These are phyloP conservation scores for Naegleria lovaniensis DNA, from an alignment of 208 protist species.

Conservation along the genomic window DNA sequence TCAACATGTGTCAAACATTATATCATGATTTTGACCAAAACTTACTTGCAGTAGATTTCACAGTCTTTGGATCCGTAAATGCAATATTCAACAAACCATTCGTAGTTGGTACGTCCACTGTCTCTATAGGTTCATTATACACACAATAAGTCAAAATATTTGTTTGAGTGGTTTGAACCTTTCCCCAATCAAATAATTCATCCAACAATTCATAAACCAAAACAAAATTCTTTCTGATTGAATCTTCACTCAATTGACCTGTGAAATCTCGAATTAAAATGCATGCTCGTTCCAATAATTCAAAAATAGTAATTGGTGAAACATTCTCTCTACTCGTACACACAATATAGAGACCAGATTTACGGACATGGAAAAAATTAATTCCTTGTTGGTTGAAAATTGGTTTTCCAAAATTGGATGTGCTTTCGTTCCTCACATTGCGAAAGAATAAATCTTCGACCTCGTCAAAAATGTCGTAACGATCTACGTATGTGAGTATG, in stretches of 20 bases:
- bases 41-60: background rate
- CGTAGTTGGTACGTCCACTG: background rate
- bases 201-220: slow-evolving; percentile 81
- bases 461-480: slow-evolving; percentile 54
- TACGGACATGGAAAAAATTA: slow-evolving; percentile 64
- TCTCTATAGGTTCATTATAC: slow-evolving; percentile 56
- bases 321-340: slow-evolving; percentile 63
- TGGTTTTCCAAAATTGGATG: slow-evolving; percentile 39
- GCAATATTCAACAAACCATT: background rate
- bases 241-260: slow-evolving; percentile 71
- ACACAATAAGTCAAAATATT: slow-evolving; percentile 70
- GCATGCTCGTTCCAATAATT: slow-evolving; percentile 60
- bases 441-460: slow-evolving; percentile 72
- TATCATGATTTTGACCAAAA: too few relatives aligned
- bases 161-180: slow-evolving; percentile 64
- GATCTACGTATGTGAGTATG: too few relatives aligned
- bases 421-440: slow-evolving; percentile 61
- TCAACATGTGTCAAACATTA: too few relatives aligned
- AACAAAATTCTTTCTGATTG: slow-evolving; percentile 72
- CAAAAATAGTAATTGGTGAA: slow-evolving; percentile 61
- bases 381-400: slow-evolving; percentile 50
- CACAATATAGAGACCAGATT: slow-evolving; percentile 67
- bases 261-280: slow-evolving; percentile 74
- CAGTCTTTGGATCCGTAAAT: background rate
- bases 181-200: slow-evolving; percentile 74